These are phyloP conservation scores for Cystobasidium sp. DNA, from an alignment of 1,284 basidiomycete genomes.

Conservation along the genomic window DNA sequence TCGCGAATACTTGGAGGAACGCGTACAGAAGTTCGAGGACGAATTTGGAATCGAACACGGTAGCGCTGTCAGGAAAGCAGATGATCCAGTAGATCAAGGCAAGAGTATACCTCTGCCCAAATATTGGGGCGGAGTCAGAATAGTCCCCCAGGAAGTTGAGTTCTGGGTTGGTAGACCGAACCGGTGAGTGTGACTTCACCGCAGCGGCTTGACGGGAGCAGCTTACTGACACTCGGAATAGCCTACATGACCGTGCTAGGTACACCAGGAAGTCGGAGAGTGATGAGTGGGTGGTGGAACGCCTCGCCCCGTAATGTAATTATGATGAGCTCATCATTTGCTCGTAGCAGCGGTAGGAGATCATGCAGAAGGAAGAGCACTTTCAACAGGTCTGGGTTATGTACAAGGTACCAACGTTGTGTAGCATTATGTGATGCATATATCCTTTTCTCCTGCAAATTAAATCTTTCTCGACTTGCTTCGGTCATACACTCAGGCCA, in stretches of 20 bases:
- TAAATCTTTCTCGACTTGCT: too few relatives aligned
- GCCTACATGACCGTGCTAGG: constrained; percentile 84
- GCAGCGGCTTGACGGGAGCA: not conserved
- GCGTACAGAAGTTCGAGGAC: constrained; percentile 67
- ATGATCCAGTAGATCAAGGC: constrained; percentile 55
- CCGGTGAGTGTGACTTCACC: constrained; percentile 27
- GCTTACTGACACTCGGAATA: constrained; percentile 58
- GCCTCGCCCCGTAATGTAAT: constrained; percentile 68
- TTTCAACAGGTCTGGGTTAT: too few relatives aligned
- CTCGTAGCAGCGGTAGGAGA: not conserved
- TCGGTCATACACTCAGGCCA: too few relatives aligned
- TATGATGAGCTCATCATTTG: not conserved
- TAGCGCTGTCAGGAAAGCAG: constrained; percentile 46
- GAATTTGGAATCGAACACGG: constrained; percentile 64
- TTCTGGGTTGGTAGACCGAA: constrained; percentile 88
- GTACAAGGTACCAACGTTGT: too few relatives aligned
- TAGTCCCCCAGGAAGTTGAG: constrained; percentile 85
- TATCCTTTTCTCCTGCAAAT: too few relatives aligned
- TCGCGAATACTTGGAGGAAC: constrained; percentile 64
- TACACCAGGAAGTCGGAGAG: constrained; percentile 69
- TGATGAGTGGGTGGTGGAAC: constrained; percentile 71
- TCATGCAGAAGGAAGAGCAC: not conserved
- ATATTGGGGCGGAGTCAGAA: constrained; percentile 95
- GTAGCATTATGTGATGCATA: too few relatives aligned
- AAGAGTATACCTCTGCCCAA: constrained; percentile 76